Evolutionary conservation across 768 basidiomycete species (phyloP).

Genomic region (Lentinula raphanica): DNA sequence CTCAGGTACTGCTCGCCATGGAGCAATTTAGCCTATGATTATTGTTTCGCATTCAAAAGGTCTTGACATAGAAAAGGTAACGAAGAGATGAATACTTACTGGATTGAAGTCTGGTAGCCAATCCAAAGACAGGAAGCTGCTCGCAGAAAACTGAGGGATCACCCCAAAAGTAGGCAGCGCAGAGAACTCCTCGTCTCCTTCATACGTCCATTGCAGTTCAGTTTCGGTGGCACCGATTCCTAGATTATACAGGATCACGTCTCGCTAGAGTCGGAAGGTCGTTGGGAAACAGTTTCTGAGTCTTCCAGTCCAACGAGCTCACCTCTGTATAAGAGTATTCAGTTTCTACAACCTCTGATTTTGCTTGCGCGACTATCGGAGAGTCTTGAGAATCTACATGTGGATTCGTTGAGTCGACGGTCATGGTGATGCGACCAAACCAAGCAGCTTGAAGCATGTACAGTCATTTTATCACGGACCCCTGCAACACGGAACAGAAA

Average conservation of each 20-base stretch:
- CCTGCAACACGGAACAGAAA: too few species aligned
- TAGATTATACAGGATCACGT: conserved; percentile 92
- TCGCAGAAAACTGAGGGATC: conserved; percentile 82
- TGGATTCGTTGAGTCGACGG: conserved; percentile 22
- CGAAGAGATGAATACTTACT: conserved; percentile 36
- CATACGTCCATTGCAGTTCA: conserved; percentile 89
- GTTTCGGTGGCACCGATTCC: conserved; percentile 91
- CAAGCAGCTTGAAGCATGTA: too few species aligned
- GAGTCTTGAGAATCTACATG: conserved; percentile 81
- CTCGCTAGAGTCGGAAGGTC: conserved; percentile 42
- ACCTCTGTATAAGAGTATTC: conserved; percentile 76
- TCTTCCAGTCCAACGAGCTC: background rate
- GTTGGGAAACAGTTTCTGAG: background rate
- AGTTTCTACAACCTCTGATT: conserved; percentile 51
- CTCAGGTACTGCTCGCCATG: conserved; percentile 96
- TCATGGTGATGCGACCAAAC: background rate
- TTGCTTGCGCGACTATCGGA: conserved; percentile 74
- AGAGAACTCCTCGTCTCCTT: conserved; percentile 80
- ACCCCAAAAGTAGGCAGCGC: conserved; percentile 94
- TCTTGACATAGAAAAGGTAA: background rate
- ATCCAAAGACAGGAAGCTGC: conserved; percentile 62
- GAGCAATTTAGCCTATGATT: conserved; percentile 78
- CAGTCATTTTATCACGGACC: too few species aligned
- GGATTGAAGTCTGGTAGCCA: conserved; percentile 96
- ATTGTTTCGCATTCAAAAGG: background rate